A percentile compares a stretch with the other conserved stretches of the same genome.
These are phyloP conservation scores for Pichia sorboxylosa DNA, from an alignment of 1,139 yeast genomes.

Conservation along the genomic window DNA sequence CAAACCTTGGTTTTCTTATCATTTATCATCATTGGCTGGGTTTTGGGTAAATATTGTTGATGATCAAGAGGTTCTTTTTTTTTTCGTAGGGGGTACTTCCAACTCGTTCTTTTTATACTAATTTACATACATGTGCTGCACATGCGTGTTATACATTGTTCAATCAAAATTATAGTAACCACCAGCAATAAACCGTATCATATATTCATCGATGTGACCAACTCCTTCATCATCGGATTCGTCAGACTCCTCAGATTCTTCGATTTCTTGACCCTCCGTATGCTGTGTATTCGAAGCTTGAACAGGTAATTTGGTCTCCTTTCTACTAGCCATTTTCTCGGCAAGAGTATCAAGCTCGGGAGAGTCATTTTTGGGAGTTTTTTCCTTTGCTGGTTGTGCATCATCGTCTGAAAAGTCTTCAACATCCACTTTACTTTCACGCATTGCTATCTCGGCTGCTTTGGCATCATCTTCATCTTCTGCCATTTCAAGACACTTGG, in stretches of 20 bases:
- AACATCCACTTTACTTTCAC: constrained; percentile 72
- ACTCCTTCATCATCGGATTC: constrained; percentile 63
- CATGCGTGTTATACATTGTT: constrained; percentile 11
- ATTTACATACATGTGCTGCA: neutral
- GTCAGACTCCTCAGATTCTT: constrained; percentile 11
- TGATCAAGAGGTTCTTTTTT: neutral
- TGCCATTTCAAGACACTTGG: constrained; percentile 73
- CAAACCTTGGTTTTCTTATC: constrained; percentile 20
- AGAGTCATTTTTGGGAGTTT: neutral
- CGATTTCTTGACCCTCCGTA: constrained; percentile 1
- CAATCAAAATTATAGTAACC: constrained; percentile 39
- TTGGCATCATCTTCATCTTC: constrained; percentile 93
- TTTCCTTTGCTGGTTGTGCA: constrained; percentile 6
- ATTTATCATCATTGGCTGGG: constrained; percentile 22
- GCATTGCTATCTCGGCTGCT: constrained; percentile 85
- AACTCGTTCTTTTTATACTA: neutral
- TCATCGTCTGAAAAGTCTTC: constrained; percentile 61
- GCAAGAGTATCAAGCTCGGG: neutral
- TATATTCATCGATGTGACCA: constrained; percentile 92
- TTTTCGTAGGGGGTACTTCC: neutral
- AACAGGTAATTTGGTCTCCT: neutral
- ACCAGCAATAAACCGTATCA: constrained; percentile 81
- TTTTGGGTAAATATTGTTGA: constrained; percentile 20
- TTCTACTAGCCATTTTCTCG: constrained; percentile 2
- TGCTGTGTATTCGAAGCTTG: neutral